These are phyloP conservation scores for Fraxinus greggii DNA, from an alignment of 305 asterid species.

Conservation along the genomic window DNA sequence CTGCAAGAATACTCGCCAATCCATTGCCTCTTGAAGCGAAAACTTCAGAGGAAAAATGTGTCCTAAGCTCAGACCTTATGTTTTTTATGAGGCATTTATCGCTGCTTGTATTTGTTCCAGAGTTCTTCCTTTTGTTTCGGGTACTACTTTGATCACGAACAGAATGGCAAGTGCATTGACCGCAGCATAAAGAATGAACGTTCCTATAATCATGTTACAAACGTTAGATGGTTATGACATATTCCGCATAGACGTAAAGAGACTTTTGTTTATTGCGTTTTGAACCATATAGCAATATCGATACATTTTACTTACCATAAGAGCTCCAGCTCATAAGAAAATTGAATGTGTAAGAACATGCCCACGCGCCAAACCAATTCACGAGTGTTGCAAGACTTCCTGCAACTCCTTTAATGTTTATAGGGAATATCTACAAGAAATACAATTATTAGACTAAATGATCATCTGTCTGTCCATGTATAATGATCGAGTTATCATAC, in stretches of 20 bases:
- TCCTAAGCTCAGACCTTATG: not conserved
- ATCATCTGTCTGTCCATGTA: not conserved
- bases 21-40: not conserved
- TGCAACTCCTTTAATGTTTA: slow-evolving; percentile 88
- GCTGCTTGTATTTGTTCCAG: slow-evolving; percentile 84
- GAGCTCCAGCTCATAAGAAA: slow-evolving; percentile 92
- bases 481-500: slow-evolving; percentile 34
- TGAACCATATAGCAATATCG: not conserved
- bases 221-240: not conserved
- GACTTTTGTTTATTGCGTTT: not conserved
- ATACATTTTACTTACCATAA: slow-evolving; percentile 45
- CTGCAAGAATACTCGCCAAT: not conserved
- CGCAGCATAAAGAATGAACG: slow-evolving; percentile 73
- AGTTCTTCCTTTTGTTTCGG: slow-evolving; percentile 95
- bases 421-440: slow-evolving; percentile 71
- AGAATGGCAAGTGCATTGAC: slow-evolving; percentile 65
- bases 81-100: slow-evolving; percentile 36
- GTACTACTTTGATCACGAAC: slow-evolving; percentile 73
- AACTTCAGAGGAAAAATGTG: not conserved
- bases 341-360: slow-evolving; percentile 84
- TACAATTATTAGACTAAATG: slow-evolving; percentile 5
- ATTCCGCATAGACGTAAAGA: not conserved
- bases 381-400: slow-evolving; percentile 90
- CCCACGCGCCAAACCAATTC: slow-evolving; percentile 98
- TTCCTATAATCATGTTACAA: slow-evolving; percentile 50